phyloP scores from a whole-genome alignment of 129 eudicot genomes.

The Artemisia argyi region DNA sequence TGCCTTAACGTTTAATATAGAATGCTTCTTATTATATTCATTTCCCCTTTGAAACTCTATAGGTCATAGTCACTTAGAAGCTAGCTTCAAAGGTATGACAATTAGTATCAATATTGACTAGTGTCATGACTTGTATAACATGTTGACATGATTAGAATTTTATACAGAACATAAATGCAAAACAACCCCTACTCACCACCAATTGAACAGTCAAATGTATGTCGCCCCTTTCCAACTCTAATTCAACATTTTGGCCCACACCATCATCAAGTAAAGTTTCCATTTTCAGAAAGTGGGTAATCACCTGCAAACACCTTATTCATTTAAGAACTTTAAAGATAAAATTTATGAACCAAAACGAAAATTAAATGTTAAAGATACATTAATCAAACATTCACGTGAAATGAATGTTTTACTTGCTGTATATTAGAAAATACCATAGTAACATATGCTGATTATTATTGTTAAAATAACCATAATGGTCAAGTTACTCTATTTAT shows the following conservation, averaged over 20 bases:
- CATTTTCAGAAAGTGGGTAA: conserved; percentile 85
- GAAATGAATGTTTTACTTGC: conserved; percentile 10
- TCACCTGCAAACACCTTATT: conserved; percentile 55
- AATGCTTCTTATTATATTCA: too few species aligned
- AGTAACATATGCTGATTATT: neutral
- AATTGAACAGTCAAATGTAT: conserved; percentile 64
- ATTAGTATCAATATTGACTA: neutral
- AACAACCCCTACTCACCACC: conserved; percentile 21
- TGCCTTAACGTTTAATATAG: too few species aligned
- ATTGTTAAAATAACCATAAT: neutral
- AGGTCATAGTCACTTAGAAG: neutral
- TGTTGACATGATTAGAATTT: neutral
- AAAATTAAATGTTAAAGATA: neutral
- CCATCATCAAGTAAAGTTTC: conserved; percentile 86
- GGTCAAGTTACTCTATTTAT: too few species aligned
- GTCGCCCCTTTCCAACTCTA: conserved; percentile 92
- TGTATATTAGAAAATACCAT: neutral
- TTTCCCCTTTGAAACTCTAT: too few species aligned
- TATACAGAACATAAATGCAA: conserved; percentile 3
- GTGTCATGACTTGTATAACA: conserved; percentile 7
- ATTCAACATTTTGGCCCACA: conserved; percentile 64
- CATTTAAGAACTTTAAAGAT: neutral
- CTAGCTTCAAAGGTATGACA: conserved; percentile 10
- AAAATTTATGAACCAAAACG: conserved; percentile 15
- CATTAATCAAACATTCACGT: neutral